A percentile compares a stretch with the other conserved stretches of the same genome.
Conservation (phyloP, 345 rosid species). For the Brassica incana region DNA sequence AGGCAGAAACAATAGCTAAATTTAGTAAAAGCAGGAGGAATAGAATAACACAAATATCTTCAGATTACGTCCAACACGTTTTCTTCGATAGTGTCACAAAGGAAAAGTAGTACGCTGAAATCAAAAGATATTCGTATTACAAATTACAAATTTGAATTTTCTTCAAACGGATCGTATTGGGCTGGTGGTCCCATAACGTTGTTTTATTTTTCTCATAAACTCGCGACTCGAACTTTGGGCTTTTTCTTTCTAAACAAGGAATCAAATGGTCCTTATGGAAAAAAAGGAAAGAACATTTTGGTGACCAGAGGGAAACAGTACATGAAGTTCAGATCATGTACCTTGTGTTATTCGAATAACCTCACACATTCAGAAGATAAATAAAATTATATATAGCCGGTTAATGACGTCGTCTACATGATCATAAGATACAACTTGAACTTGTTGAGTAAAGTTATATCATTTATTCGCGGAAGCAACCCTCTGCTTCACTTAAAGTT, state of each 20-base stretch:
- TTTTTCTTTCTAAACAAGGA: neutral
- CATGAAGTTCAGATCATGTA: neutral
- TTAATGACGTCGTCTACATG: slow-evolving; percentile 14
- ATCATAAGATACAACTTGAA: slow-evolving; percentile 5
- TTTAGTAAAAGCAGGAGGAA: neutral
- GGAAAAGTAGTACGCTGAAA: neutral
- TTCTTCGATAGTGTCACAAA: neutral
- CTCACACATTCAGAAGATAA: neutral
- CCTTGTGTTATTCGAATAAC: neutral
- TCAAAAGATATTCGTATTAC: neutral
- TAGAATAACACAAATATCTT: neutral
- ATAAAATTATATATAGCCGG: slow-evolving; percentile 4
- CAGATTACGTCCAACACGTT: neutral
- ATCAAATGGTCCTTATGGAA: neutral
- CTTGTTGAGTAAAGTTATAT: neutral
- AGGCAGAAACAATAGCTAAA: neutral
- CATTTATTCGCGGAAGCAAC: slow-evolving; percentile 3
- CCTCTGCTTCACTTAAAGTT: neutral
- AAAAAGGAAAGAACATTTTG: neutral
- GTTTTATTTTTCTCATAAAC: neutral
- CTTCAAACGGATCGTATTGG: neutral
- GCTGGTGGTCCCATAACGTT: slow-evolving; percentile 1
- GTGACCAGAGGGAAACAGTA: neutral
- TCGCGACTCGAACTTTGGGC: neutral
- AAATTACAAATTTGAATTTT: neutral